phyloP scores from a whole-genome alignment of 2,329 filamentous ascomycete species.

The Colletotrichum liriopes region DNA sequence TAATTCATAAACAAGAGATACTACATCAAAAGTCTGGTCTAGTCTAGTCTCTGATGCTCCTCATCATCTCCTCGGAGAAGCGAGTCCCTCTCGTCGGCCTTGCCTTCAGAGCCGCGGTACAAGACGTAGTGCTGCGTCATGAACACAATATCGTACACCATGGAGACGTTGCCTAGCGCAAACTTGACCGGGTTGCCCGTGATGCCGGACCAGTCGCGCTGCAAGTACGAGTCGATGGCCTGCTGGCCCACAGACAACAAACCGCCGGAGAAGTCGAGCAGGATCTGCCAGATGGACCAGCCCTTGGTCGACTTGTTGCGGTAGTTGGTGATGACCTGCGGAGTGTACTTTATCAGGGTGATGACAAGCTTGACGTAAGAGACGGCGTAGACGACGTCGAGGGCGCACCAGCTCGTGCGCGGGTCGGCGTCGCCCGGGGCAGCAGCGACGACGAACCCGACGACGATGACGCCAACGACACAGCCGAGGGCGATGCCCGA shows the following conservation, averaged over 20 bases:
- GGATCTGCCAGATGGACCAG: constrained; percentile 88
- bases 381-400: constrained; percentile 77
- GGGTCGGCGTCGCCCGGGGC: constrained; percentile 56
- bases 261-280: constrained; percentile 88
- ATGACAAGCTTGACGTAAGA: constrained; percentile 92
- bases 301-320: constrained; percentile 87
- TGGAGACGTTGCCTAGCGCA: constrained; percentile 85
- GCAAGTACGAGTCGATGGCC: constrained; percentile 85
- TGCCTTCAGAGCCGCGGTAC: constrained; percentile 64
- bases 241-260: constrained; percentile 87
- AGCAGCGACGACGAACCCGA: constrained; percentile 63
- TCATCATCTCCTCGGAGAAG: constrained; percentile 40
- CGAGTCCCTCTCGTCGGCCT: constrained; percentile 42
- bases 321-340: constrained; percentile 88
- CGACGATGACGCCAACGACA: constrained; percentile 70
- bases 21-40: background rate
- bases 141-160: constrained; percentile 90
- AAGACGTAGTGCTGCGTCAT: constrained; percentile 90
- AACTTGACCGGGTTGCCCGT: constrained; percentile 95
- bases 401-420: constrained; percentile 69
- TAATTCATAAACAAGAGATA: background rate
- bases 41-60: constrained; percentile 44
- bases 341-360: constrained; percentile 93
- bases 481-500: constrained; percentile 80
- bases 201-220: constrained; percentile 90